A percentile compares a stretch with the other conserved stretches of the same genome.
Conservation (phyloP, 179 eudicot species). For the Beta macrorhiza region DNA sequence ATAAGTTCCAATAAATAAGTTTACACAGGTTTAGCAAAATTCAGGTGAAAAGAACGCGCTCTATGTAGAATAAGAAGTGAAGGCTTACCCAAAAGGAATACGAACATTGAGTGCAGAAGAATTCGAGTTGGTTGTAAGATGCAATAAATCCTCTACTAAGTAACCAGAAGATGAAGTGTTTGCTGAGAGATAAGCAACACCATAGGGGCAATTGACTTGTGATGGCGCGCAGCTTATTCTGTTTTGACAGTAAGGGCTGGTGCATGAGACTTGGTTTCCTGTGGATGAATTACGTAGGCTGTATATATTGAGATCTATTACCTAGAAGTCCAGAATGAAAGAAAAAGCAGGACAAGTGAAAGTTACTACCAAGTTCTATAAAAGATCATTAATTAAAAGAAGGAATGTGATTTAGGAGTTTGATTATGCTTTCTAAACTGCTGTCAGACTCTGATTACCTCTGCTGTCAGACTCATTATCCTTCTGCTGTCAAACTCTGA, state of each 20-base stretch:
- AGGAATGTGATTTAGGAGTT: background rate
- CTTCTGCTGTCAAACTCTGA: too few species aligned
- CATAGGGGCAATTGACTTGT: conserved; percentile 51
- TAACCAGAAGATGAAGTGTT: conserved; percentile 74
- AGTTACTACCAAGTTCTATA: too few species aligned
- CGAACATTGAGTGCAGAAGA: conserved; percentile 39
- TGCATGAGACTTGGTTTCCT: conserved; percentile 52
- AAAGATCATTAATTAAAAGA: background rate
- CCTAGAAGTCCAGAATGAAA: conserved; percentile 24
- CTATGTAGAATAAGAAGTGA: background rate
- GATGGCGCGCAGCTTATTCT: conserved; percentile 34
- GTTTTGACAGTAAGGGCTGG: conserved; percentile 44
- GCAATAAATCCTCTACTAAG: conserved; percentile 71
- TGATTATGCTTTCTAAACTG: too few species aligned
- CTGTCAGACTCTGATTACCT: too few species aligned
- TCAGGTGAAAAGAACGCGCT: too few species aligned
- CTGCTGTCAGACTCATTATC: too few species aligned
- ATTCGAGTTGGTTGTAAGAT: conserved; percentile 48
- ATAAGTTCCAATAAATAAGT: too few species aligned
- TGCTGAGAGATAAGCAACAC: conserved; percentile 49
- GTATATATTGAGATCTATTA: conserved; percentile 51
- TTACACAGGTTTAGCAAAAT: too few species aligned
- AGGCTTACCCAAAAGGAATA: conserved; percentile 68
- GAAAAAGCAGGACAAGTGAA: background rate
- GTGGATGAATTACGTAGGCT: conserved; percentile 62